Evolutionary conservation across 2,329 filamentous ascomycete genomes (phyloP).

Genomic region (Tolypocladium inflatum): DNA sequence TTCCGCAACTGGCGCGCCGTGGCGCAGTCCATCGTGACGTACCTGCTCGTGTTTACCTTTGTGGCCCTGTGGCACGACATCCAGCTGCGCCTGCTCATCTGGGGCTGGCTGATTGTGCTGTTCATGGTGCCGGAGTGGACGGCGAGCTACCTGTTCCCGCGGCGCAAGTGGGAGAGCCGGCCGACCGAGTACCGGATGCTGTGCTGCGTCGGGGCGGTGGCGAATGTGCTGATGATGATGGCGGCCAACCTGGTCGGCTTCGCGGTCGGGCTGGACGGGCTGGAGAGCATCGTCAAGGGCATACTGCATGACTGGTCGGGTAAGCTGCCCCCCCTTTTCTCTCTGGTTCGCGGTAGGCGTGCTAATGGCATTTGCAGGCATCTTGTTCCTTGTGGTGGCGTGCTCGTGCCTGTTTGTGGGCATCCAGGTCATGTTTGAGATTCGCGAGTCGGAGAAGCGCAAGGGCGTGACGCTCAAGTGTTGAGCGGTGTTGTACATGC

Average conservation of each 20-base stretch:
- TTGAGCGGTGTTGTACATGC: slow-evolving; percentile 25
- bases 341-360: background rate
- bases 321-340: slow-evolving; percentile 19
- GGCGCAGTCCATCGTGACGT: slow-evolving; percentile 60
- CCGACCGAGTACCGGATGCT: slow-evolving; percentile 71
- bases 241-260: slow-evolving; percentile 90
- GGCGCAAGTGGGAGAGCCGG: slow-evolving; percentile 56
- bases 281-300: slow-evolving; percentile 64
- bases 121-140: slow-evolving; percentile 88
- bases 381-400: slow-evolving; percentile 62
- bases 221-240: slow-evolving; percentile 92
- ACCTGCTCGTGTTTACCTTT: slow-evolving; percentile 84
- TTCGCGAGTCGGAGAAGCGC: slow-evolving; percentile 74
- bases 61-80: slow-evolving; percentile 98
- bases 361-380: slow-evolving; percentile 35
- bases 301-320: slow-evolving; percentile 68
- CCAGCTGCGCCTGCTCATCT: slow-evolving; percentile 78
- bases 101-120: slow-evolving; percentile 92
- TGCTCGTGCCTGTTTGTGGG: slow-evolving; percentile 73
- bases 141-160: slow-evolving; percentile 62
- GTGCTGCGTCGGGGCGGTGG: slow-evolving; percentile 70
- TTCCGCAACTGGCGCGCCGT: slow-evolving; percentile 34
- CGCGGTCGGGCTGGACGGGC: slow-evolving; percentile 80
- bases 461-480: slow-evolving; percentile 79
- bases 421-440: slow-evolving; percentile 93